Conservation (phyloP, 1,284 basidiomycete species). For the Coriolopsis trogii region DNA sequence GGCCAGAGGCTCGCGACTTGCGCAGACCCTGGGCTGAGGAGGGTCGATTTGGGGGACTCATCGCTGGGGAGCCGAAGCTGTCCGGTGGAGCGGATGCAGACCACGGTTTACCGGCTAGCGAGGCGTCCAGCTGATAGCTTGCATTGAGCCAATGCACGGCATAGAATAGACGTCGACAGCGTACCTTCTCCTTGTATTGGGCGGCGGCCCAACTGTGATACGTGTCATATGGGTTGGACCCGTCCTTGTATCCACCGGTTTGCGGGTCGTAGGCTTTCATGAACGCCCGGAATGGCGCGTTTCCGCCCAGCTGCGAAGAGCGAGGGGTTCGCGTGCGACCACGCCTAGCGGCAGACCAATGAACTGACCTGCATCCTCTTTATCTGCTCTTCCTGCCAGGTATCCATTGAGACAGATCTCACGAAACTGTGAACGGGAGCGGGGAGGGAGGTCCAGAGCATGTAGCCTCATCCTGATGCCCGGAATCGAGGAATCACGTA, state of each 20-base stretch:
- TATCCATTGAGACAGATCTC: slow-evolving; percentile 93
- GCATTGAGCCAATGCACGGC: background rate
- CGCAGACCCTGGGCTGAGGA: slow-evolving; percentile 74
- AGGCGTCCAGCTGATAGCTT: slow-evolving; percentile 62
- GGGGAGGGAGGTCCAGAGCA: too few species aligned
- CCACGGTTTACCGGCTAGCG: slow-evolving; percentile 73
- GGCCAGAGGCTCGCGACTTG: slow-evolving; percentile 71
- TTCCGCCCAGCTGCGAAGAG: slow-evolving; percentile 74
- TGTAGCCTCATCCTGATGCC: slow-evolving; percentile 1
- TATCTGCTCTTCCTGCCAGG: slow-evolving; percentile 91
- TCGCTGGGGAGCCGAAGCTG: slow-evolving; percentile 36
- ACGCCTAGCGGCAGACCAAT: slow-evolving; percentile 12
- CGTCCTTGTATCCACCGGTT: slow-evolving; percentile 75
- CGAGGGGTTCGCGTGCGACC: slow-evolving; percentile 10
- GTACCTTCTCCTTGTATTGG: slow-evolving; percentile 90
- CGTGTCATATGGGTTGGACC: slow-evolving; percentile 73
- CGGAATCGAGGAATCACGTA: slow-evolving; percentile 26
- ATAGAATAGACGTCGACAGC: slow-evolving; percentile 16
- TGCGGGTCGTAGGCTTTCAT: slow-evolving; percentile 76
- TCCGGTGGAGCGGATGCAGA: slow-evolving; percentile 66
- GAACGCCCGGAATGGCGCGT: slow-evolving; percentile 79
- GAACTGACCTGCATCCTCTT: slow-evolving; percentile 81
- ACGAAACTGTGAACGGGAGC: slow-evolving; percentile 69
- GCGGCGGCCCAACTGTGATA: slow-evolving; percentile 93
- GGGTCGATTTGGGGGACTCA: slow-evolving; percentile 53